phyloP scores from a whole-genome alignment of 306 rosid genomes.

The Cajanus cajan region DNA sequence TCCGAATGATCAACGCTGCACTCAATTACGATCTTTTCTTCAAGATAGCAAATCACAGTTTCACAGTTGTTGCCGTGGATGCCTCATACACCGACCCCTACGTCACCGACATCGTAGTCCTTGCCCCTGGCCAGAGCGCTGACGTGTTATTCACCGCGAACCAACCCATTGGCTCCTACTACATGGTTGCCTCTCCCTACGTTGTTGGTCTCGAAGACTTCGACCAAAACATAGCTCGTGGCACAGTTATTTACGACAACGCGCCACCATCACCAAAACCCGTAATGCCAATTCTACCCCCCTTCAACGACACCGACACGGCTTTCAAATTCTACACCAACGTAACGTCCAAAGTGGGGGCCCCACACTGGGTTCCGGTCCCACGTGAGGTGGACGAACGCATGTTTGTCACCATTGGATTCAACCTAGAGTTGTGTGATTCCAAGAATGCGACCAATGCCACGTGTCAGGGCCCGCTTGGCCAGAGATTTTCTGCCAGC shows the following conservation, averaged over 20 bases:
- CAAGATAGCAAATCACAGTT: conserved; percentile 52
- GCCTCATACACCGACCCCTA: conserved; percentile 44
- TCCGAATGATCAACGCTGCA: conserved; percentile 56
- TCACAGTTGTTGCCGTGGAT: conserved; percentile 55
- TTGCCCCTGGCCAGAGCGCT: conserved; percentile 46
- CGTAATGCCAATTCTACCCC: neutral
- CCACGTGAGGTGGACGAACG: neutral
- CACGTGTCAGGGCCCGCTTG: neutral
- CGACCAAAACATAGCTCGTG: neutral
- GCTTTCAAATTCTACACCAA: neutral
- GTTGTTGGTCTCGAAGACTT: neutral
- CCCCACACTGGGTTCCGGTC: neutral
- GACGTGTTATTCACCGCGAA: conserved; percentile 46
- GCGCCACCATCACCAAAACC: neutral
- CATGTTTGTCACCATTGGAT: neutral
- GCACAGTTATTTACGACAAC: neutral
- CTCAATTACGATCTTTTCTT: conserved; percentile 54
- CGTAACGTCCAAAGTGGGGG: neutral
- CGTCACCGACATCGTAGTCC: conserved; percentile 42
- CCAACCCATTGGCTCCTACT: conserved; percentile 44
- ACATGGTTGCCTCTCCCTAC: conserved; percentile 51
- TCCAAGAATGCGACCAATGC: neutral
- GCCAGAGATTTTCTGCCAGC: neutral
- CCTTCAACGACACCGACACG: neutral
- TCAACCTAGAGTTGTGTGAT: neutral